Percentiles rank a stretch among this genome's conserved stretches.
Conservation (phyloP, 805 yeast genomes). For the Scheffersomyces lignosus region DNA sequence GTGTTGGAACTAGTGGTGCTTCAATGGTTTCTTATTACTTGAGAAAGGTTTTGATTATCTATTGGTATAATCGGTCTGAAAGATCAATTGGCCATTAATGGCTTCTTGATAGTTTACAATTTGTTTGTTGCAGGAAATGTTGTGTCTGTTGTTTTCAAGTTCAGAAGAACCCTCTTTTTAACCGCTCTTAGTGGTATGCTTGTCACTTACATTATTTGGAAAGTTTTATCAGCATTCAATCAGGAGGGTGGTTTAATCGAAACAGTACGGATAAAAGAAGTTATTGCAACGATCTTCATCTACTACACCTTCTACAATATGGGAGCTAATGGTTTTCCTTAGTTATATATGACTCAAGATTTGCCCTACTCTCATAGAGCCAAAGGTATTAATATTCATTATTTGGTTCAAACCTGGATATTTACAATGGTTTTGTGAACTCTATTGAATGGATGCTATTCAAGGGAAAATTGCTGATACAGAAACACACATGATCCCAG, state of each 20-base stretch:
- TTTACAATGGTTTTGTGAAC: conserved; percentile 17
- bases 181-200: conserved; percentile 27
- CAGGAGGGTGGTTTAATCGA: conserved; percentile 19
- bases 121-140: conserved; percentile 27
- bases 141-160: conserved; percentile 22
- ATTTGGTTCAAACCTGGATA: conserved; percentile 12
- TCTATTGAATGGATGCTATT: conserved; percentile 40
- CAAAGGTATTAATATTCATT: conserved; percentile 33
- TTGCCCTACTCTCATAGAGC: conserved; percentile 32
- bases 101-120: conserved; percentile 48
- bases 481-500: too few relatives aligned
- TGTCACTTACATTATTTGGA: conserved; percentile 21
- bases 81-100: conserved; percentile 48
- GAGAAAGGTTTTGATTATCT: conserved; percentile 47
- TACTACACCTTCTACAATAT: conserved; percentile 20
- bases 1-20: too few relatives aligned
- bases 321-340: conserved; percentile 17
- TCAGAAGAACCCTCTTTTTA: conserved; percentile 31
- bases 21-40: conserved; percentile 54
- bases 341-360: conserved; percentile 13
- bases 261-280: conserved; percentile 32
- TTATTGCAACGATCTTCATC: conserved; percentile 22
- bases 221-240: conserved; percentile 20
- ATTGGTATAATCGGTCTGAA: conserved; percentile 52
- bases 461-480: too few relatives aligned